Evolutionary conservation across 2,329 filamentous ascomycete species (phyloP), one percentile per base, ranked within the genome.

Genomic region (Fusarium poae): DNA sequence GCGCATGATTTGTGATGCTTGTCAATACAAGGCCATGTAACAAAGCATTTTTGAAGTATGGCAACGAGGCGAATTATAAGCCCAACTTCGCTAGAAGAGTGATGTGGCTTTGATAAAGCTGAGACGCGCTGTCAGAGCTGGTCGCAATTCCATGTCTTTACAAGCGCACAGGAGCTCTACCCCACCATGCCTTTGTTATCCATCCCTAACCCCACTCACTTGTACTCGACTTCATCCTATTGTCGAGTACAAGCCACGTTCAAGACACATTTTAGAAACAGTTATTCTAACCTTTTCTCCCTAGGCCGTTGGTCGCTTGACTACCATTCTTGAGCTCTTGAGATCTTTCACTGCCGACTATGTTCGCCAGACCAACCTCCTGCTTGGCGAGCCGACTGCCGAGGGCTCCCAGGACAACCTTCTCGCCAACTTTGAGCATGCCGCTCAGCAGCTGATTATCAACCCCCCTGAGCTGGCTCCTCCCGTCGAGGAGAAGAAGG

Each of bases 291-390:
- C 79, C 29, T 32, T 3, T 45, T n/a, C n/a, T n/a, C n/a, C n/a
- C 32, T 32, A 92, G 75, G 77, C 79, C 57, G 73, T 81, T 53
- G 75, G 74, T 30, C 89, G 92, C 57, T 89, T 97, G 70, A 89
- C 91, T 69, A 92, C 91, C 61, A 91, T 97, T 51, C 89, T 94
- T 75, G 89, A 90, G 64, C 87, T 93, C 40, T 89, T 97, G 77
- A 90, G 92, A 76, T 90, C 90, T 62, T 90, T 97, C 74, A 91
- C 92, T 69, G 87, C 89, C 75, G 92, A 94, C 73, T 97, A 97
- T 81, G 88, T 97, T 76, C 91, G 93, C 77, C 93, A 97, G 84
- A 94, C 92, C 73, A 93, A 94, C 79, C 89, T 93, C 10, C 88
- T 97, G 48, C 87, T 97, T 27, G 90, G 90, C 71, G 89, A 86